phyloP scores from a whole-genome alignment of 163 green algal genomes.

The Scenedesmus sp. region DNA sequence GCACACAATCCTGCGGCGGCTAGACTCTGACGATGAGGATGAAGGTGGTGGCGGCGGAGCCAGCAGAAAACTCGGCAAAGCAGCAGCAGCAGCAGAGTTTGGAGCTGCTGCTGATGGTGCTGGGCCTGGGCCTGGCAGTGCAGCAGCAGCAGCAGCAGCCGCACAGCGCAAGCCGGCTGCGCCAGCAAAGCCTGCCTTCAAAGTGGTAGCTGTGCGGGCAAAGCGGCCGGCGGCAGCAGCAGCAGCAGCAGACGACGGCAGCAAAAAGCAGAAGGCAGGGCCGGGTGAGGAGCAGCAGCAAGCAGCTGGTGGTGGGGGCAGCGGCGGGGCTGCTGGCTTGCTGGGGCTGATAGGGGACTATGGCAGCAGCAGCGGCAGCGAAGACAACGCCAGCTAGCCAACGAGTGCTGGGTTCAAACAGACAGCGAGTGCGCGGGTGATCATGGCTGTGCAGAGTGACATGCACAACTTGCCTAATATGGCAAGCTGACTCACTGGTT shows the following conservation, averaged over 20 bases:
- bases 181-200: slow-evolving; percentile 1
- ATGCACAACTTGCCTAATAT: too few species aligned
- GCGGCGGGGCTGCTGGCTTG: background rate
- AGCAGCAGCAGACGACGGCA: slow-evolving; percentile 20
- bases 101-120: background rate
- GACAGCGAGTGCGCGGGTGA: too few species aligned
- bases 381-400: background rate
- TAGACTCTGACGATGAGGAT: slow-evolving; percentile 46
- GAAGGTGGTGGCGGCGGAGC: background rate
- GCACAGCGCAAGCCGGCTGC: background rate
- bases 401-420: too few species aligned
- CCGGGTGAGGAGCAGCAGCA: background rate
- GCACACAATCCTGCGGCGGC: slow-evolving; percentile 19
- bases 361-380: slow-evolving; percentile 37
- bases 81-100: slow-evolving; percentile 5
- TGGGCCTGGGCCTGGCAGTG: background rate
- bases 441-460: too few species aligned
- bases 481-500: too few species aligned
- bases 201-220: slow-evolving; percentile 22
- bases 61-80: background rate
- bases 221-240: slow-evolving; percentile 21
- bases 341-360: slow-evolving; percentile 33
- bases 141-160: slow-evolving; percentile 2
- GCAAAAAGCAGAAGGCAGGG: background rate
- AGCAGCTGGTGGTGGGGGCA: background rate